Percentiles rank a stretch among this genome's conserved stretches.
Evolutionary conservation across 257 asterid species (phyloP).

Genomic region (Scutellaria barbata): DNA sequence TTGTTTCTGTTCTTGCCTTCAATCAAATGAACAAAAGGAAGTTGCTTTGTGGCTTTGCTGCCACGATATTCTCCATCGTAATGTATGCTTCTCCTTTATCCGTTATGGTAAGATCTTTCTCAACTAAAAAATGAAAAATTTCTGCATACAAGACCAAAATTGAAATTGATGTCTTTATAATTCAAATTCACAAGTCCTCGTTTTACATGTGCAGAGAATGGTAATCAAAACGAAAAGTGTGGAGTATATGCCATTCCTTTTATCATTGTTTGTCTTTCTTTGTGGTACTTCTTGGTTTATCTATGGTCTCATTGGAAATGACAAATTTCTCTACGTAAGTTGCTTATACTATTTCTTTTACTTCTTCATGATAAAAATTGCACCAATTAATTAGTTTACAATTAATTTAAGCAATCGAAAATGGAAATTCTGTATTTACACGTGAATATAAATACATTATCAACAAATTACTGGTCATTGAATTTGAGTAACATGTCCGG

Average conservation of each 20-base stretch:
- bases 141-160: too few relatives aligned
- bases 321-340: conserved; percentile 71
- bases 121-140: too few relatives aligned
- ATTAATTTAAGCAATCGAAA: too few relatives aligned
- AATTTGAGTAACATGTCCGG: too few relatives aligned
- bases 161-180: too few relatives aligned
- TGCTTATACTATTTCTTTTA: not conserved
- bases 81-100: conserved; percentile 92
- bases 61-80: conserved; percentile 62
- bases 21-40: conserved; percentile 44
- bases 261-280: conserved; percentile 70
- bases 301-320: conserved; percentile 72
- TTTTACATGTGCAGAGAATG: conserved; percentile 55
- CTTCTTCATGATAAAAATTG: too few relatives aligned
- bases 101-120: conserved; percentile 56
- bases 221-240: conserved; percentile 84
- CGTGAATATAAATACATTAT: too few relatives aligned
- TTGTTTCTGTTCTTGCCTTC: conserved; percentile 59
- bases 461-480: too few relatives aligned
- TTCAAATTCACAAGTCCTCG: too few relatives aligned
- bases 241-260: conserved; percentile 80
- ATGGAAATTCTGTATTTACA: too few relatives aligned
- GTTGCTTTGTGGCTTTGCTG: conserved; percentile 64
- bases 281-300: conserved; percentile 83
- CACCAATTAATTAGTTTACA: too few relatives aligned